Base-by-base conservation (phyloP, 352 stramenopile species). In the Phytophthora hybrid region DNA sequence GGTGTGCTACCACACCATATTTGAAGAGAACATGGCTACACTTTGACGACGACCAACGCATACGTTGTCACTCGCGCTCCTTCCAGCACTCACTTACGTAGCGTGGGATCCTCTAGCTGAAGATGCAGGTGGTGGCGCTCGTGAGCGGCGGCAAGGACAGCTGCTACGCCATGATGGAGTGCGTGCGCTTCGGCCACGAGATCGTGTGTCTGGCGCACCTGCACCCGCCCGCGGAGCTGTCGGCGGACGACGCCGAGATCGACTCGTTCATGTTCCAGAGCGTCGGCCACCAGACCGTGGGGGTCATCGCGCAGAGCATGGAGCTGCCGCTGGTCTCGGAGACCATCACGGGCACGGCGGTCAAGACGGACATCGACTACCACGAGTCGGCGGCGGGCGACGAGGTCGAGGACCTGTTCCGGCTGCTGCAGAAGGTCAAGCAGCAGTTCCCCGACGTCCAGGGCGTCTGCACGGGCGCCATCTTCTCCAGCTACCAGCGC, bases 251-350 rank as follows among this genome's bases (percentile, higher is more conserved):
- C n/a, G 92, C 98, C 59, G 97, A 99, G 73, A 90, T 98, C 59
- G 98, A 99, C 86, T 99, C 94, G 54, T 99, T 99, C 88, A 99
- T 99, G 97, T 99, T 99, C 79, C 98, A 99, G 91, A 99, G 94
- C 11, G 97, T 98, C 13, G 98, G 94, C 26, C 95, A 98, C 66
- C 96, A 98, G 72, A 89, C 92, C n/a, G 90, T 99, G 11, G 62
- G 71, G 47, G 64, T 93, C 23, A 92, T 99, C 18, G 97, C 97
- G 41, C 87, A 98, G 78, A 99, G 95, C 81, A 96, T 99, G 76
- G 93, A 91, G 63, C 88, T 99, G 71, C 97, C 98, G 9, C 80
- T 99, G 5, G 71, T 99, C 11, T 83, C 91, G 5, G 84, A 95
- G 56, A 80, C 79, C 19, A 97, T 98, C 60, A 79, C 69, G 14